A percentile compares a stretch with the other conserved stretches of the same genome.
These are phyloP conservation scores for Trichosporon sp. DNA, from an alignment of 1,284 basidiomycete species.

Conservation along the genomic window DNA sequence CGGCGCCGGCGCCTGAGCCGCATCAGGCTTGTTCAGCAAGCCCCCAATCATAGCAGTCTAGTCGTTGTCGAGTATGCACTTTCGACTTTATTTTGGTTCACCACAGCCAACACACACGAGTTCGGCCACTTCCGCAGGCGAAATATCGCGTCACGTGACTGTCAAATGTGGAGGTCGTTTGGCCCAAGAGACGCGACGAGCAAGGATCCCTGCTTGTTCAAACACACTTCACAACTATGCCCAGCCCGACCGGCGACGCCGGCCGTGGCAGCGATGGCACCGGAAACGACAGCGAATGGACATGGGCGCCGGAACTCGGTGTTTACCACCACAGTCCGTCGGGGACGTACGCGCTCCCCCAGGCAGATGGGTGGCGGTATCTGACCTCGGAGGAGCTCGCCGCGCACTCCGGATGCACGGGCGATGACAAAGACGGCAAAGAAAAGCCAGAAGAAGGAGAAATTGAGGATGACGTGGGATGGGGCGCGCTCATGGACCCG, in stretches of 20 bases:
- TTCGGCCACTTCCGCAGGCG: constrained; percentile 4
- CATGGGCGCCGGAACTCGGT: constrained; percentile 31
- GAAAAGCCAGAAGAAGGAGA: constrained; percentile 48
- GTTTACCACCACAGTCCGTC: constrained; percentile 41
- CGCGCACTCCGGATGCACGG: background rate
- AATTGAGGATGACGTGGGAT: constrained; percentile 52
- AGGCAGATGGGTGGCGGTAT: constrained; percentile 38
- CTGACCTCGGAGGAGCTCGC: constrained; percentile 33
- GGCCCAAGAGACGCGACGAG: background rate
- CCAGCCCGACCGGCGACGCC: background rate
- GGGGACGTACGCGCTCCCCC: constrained; percentile 37
- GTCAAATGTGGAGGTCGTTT: background rate
- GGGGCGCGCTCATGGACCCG: constrained; percentile 53
- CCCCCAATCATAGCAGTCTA: background rate
- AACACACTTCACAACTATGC: constrained; percentile 9
- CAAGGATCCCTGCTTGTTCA: background rate
- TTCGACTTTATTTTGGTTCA: background rate
- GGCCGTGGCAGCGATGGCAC: background rate
- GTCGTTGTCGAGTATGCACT: background rate
- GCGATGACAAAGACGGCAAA: background rate
- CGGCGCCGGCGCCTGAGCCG: constrained; percentile 1
- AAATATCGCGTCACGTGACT: constrained; percentile 6
- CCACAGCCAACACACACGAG: constrained; percentile 1
- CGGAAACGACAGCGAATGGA: constrained; percentile 30
- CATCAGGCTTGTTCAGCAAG: background rate